Evolutionary conservation across 306 rosid species (phyloP), one percentile per base, ranked within the genome.

Genomic region (Prunus davidiana): DNA sequence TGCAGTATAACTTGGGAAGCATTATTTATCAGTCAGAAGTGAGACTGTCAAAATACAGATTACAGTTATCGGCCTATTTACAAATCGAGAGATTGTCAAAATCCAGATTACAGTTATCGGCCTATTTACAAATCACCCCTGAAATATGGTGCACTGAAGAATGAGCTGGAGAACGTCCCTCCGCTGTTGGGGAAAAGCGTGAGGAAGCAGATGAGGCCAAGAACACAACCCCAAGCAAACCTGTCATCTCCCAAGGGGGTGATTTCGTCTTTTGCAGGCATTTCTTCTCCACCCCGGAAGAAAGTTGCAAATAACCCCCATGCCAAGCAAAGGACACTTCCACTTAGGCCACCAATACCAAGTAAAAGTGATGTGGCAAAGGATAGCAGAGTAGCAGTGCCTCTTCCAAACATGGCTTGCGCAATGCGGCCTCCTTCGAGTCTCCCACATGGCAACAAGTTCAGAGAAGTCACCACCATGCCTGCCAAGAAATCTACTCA

Each of bases 251-350:
- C 98, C 41, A 94, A 61, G 24, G 93, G 90, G 5, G 90, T 87
- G 77, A 91, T 88, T 83, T 94, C 98, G 15, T 93, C 98, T 74
- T 85, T 87, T 14, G 96, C 94, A 0, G 98, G 98, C 18, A 90
- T 67, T 82, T 94, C 98, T 72, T 94, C 98, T 13, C 97, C 97
- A 0, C 96, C 98, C 19, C 98, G 83, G 64, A 94, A 90, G 86
- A 94, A 94, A 27, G 96, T 91, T 55, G 97, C 94, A 55, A 91
- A 94, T 77, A 94, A 81, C 14, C 98, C 98, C 98, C 98, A 94
- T 51, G 98, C 94, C 86, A 94, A 61, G 67, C 98, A 94, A 27
- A 94, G 84, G 56, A 94, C 94, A 71, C 98, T 94, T 0, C 98
- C 98, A 68, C 97, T 94, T 72, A 94, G 83, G 52, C 98, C 97